Percentiles rank a stretch among this genome's conserved stretches.
Conservation (phyloP, 2,329 filamentous ascomycete species). For the Aureobasidium namibiae region DNA sequence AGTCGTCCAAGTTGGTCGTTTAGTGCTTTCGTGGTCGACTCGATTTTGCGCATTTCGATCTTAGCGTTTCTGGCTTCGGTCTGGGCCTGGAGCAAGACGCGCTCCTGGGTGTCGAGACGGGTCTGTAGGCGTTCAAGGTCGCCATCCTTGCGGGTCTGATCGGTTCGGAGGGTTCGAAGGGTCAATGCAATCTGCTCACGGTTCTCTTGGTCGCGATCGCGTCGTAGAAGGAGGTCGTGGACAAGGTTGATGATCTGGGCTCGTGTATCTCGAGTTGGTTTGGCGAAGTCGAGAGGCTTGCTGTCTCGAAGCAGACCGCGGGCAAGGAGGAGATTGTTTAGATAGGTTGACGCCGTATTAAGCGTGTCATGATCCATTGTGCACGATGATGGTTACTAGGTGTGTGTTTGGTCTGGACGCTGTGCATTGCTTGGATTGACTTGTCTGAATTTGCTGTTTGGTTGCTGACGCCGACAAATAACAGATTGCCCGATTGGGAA, state of each 20-base stretch:
- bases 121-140: slow-evolving; percentile 44
- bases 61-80: slow-evolving; percentile 63
- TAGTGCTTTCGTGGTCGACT: slow-evolving; percentile 62
- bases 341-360: slow-evolving; percentile 53
- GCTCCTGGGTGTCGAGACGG: slow-evolving; percentile 50
- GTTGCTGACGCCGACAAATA: slow-evolving; percentile 2
- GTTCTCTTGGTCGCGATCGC: slow-evolving; percentile 89
- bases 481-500: slow-evolving; percentile 5
- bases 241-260: slow-evolving; percentile 83
- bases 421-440: not conserved
- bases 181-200: slow-evolving; percentile 74
- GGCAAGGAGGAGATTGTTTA: slow-evolving; percentile 58
- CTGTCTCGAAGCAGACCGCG: slow-evolving; percentile 55
- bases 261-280: slow-evolving; percentile 63
- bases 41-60: slow-evolving; percentile 74
- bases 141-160: slow-evolving; percentile 63
- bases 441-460: slow-evolving; percentile 8
- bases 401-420: not conserved
- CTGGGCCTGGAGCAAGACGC: slow-evolving; percentile 64
- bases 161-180: slow-evolving; percentile 66
- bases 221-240: slow-evolving; percentile 82
- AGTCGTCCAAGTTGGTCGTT: slow-evolving; percentile 77
- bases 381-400: not conserved
- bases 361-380: slow-evolving; percentile 44
- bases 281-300: slow-evolving; percentile 70